These are phyloP conservation scores for Penstemon barbatus DNA, from an alignment of 257 asterid species.

Conservation along the genomic window DNA sequence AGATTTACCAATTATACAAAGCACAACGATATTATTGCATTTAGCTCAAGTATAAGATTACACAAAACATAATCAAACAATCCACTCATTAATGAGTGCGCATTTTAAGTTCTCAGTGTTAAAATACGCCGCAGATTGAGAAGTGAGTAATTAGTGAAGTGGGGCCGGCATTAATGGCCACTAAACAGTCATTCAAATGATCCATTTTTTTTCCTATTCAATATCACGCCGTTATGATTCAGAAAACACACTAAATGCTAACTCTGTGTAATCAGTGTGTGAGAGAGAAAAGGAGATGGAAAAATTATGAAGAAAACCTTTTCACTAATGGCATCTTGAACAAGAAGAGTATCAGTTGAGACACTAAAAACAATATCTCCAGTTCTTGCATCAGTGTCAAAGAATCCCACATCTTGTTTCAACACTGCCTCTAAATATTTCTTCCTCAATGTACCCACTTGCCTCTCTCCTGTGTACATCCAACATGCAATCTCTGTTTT, in stretches of 20 bases:
- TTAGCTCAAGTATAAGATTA: too few species aligned
- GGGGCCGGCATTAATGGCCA: slow-evolving; percentile 44
- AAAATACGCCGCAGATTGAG: slow-evolving; percentile 32
- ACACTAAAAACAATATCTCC: slow-evolving; percentile 97
- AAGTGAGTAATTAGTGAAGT: slow-evolving; percentile 7
- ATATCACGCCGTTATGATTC: slow-evolving; percentile 43
- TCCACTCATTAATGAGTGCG: not conserved
- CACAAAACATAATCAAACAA: not conserved
- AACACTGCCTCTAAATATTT: slow-evolving; percentile 89
- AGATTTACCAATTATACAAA: too few species aligned
- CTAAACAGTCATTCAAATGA: slow-evolving; percentile 28
- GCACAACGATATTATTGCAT: too few species aligned
- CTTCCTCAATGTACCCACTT: slow-evolving; percentile 80
- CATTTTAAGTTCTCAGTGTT: slow-evolving; percentile 13
- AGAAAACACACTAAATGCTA: slow-evolving; percentile 30
- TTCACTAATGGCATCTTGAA: slow-evolving; percentile 99
- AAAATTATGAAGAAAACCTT: slow-evolving; percentile 46
- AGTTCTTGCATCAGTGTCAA: slow-evolving; percentile 95
- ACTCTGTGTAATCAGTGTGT: slow-evolving; percentile 14
- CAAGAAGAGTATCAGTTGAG: slow-evolving; percentile 95
- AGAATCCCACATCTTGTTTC: slow-evolving; percentile 99
- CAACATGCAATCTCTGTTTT: slow-evolving; percentile 88
- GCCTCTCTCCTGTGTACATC: slow-evolving; percentile 98
- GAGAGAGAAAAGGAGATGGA: not conserved
- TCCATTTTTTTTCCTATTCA: slow-evolving; percentile 31